These are phyloP conservation scores for Naematelia encephala DNA, from an alignment of 768 basidiomycete species.

Conservation along the genomic window DNA sequence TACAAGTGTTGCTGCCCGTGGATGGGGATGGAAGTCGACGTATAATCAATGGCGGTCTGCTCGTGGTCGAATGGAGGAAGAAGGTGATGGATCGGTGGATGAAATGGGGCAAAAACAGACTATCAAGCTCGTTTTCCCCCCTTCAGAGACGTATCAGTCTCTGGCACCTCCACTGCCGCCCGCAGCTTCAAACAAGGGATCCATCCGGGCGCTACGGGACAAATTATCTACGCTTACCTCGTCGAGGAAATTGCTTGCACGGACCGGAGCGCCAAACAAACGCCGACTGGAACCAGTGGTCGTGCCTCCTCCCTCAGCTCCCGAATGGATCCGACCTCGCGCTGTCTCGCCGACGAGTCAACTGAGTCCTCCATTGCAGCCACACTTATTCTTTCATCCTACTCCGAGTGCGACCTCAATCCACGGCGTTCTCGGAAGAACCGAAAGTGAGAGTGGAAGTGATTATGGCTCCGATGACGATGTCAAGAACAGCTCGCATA, in stretches of 20 bases:
- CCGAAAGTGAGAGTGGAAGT: not conserved
- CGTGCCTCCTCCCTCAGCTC: conserved; percentile 8
- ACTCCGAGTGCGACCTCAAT: conserved; percentile 9
- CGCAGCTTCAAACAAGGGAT: conserved; percentile 7
- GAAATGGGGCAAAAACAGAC: conserved; percentile 16
- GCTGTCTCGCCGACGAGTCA: conserved; percentile 27
- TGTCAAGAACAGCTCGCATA: not conserved
- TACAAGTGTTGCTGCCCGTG: not conserved
- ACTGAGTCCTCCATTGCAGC: conserved; percentile 32
- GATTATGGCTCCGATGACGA: not conserved
- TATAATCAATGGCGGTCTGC: conserved; percentile 23
- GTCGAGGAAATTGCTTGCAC: not conserved
- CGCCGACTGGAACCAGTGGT: not conserved
- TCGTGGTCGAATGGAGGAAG: conserved; percentile 8
- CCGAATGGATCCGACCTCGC: conserved; percentile 35
- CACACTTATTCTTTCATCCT: conserved; percentile 39
- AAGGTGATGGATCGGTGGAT: not conserved
- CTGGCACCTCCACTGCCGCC: not conserved
- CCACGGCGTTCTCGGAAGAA: not conserved
- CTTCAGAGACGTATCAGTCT: conserved; percentile 4
- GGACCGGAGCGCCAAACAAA: conserved; percentile 25
- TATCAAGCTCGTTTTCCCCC: conserved; percentile 18
- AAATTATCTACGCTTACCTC: conserved; percentile 8
- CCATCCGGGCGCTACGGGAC: conserved; percentile 17
- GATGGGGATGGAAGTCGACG: conserved; percentile 24